Percentiles rank a stretch among this genome's conserved stretches.
These are phyloP conservation scores for Sordariomycetes sp. DNA, from an alignment of 2,329 filamentous ascomycete species.

Conservation along the genomic window DNA sequence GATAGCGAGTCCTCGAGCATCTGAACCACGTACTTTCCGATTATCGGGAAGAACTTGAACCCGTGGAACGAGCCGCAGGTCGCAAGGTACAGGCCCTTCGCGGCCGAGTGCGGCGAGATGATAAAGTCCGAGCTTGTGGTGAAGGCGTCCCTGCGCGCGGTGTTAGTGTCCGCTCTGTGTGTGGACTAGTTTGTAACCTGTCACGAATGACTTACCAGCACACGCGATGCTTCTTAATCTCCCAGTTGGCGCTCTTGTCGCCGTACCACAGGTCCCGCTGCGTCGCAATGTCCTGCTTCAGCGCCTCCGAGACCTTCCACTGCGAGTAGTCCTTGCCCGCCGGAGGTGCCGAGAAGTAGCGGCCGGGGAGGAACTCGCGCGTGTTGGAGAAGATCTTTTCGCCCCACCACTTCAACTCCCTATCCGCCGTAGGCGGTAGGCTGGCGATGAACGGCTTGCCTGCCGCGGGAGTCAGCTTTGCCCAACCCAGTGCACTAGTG, in stretches of 20 bases:
- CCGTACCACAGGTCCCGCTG: slow-evolving; percentile 47
- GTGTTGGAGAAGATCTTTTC: slow-evolving; percentile 46
- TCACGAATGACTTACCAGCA: slow-evolving; percentile 40
- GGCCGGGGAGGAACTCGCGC: slow-evolving; percentile 35
- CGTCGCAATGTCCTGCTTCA: slow-evolving; percentile 45
- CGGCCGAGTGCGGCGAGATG: slow-evolving; percentile 41
- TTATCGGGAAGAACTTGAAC: slow-evolving; percentile 53
- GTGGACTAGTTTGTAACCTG: not conserved
- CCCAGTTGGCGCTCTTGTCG: slow-evolving; percentile 37
- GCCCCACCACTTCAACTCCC: slow-evolving; percentile 47
- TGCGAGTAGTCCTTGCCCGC: slow-evolving; percentile 42
- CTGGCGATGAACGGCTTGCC: slow-evolving; percentile 41
- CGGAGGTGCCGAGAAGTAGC: slow-evolving; percentile 42
- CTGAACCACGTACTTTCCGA: slow-evolving; percentile 48
- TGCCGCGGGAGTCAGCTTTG: slow-evolving; percentile 15
- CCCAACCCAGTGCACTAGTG: not conserved
- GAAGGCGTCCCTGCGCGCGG: slow-evolving; percentile 45
- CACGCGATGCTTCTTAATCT: slow-evolving; percentile 48
- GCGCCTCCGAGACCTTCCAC: slow-evolving; percentile 41
- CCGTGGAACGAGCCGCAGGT: slow-evolving; percentile 55
- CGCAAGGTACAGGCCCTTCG: slow-evolving; percentile 42
- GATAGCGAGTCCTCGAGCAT: slow-evolving; percentile 34
- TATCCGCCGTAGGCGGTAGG: slow-evolving; percentile 36
- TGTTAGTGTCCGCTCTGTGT: not conserved
- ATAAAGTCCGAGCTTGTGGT: slow-evolving; percentile 49